Percentiles rank a stretch among this genome's conserved stretches.
These are phyloP conservation scores for Spirogloea muscicola DNA, from an alignment of 139 green algal species.

Conservation along the genomic window DNA sequence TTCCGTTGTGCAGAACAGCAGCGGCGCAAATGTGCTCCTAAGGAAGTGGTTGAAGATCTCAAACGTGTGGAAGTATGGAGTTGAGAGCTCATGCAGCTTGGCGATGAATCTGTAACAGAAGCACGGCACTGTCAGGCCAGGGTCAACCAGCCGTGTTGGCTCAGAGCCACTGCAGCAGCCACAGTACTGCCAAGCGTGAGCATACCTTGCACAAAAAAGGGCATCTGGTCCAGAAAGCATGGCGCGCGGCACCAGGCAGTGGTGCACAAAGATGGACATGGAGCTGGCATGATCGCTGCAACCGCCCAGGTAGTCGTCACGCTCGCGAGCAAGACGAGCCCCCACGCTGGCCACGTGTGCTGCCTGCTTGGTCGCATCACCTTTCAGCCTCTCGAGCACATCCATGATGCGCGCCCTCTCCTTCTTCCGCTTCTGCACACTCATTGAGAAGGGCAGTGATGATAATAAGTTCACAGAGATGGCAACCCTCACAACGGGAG, in stretches of 20 bases:
- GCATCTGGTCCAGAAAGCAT: slow-evolving; percentile 17
- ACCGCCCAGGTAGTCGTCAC: slow-evolving; percentile 9
- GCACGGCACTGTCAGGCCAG: neutral
- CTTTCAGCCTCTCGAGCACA: slow-evolving; percentile 32
- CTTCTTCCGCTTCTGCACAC: slow-evolving; percentile 40
- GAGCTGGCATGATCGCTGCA: slow-evolving; percentile 7
- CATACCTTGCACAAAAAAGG: slow-evolving; percentile 30
- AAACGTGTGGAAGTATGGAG: slow-evolving; percentile 16
- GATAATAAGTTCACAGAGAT: no score
- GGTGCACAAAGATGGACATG: slow-evolving; percentile 35
- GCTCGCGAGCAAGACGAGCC: slow-evolving; percentile 23
- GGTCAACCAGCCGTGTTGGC: neutral
- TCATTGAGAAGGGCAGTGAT: no score
- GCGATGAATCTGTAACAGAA: slow-evolving; percentile 35
- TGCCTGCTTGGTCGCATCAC: slow-evolving; percentile 36
- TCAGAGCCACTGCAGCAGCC: slow-evolving; percentile 2
- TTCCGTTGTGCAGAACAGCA: slow-evolving; percentile 30
- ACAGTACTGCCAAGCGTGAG: slow-evolving; percentile 12
- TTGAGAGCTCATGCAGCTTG: slow-evolving; percentile 14
- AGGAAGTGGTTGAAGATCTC: slow-evolving; percentile 1
- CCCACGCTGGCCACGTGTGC: neutral
- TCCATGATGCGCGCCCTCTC: slow-evolving; percentile 45
- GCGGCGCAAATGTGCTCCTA: neutral
- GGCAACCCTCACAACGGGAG: no score
- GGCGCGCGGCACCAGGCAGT: slow-evolving; percentile 32